A percentile compares a stretch with the other conserved stretches of the same genome.
These are phyloP conservation scores for Aspergillus sp. DNA, from an alignment of 2,329 filamentous ascomycete genomes.

Conservation along the genomic window DNA sequence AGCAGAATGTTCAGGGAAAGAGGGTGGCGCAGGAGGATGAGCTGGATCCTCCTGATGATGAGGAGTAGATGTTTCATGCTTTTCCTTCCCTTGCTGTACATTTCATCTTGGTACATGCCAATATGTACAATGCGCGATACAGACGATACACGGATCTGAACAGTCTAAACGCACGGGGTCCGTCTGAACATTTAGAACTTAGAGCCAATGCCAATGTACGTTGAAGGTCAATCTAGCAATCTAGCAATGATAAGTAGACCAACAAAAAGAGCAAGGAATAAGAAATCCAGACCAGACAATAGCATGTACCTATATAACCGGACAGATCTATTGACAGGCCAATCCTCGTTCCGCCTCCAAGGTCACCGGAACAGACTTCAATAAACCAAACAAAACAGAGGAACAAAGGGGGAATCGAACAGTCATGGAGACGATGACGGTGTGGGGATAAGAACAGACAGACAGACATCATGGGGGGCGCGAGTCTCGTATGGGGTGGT, in stretches of 20 bases:
- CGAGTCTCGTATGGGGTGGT: conserved; percentile 19
- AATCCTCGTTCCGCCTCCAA: conserved; percentile 23
- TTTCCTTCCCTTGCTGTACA: neutral
- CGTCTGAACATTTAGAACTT: neutral
- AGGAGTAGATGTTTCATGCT: neutral
- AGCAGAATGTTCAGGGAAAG: conserved; percentile 70
- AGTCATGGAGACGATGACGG: conserved; percentile 38
- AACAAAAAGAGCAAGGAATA: no score
- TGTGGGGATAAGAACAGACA: conserved; percentile 19
- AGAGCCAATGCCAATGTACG: neutral
- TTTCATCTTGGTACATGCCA: neutral
- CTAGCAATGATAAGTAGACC: no score
- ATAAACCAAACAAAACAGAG: conserved; percentile 20
- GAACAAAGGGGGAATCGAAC: conserved; percentile 42
- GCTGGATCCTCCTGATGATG: conserved; percentile 51
- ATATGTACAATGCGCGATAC: neutral
- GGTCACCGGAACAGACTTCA: conserved; percentile 27
- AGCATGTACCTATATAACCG: conserved; percentile 20
- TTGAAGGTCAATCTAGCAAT: no score
- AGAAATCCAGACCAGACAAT: conserved; percentile 9
- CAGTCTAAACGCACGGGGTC: neutral
- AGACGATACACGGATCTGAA: neutral
- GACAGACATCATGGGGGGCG: conserved; percentile 30
- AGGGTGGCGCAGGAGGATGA: conserved; percentile 70
- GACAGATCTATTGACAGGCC: conserved; percentile 30